Evolutionary conservation across 352 stramenopile genomes (phyloP).

Genomic region (Ophiocytium majus): DNA sequence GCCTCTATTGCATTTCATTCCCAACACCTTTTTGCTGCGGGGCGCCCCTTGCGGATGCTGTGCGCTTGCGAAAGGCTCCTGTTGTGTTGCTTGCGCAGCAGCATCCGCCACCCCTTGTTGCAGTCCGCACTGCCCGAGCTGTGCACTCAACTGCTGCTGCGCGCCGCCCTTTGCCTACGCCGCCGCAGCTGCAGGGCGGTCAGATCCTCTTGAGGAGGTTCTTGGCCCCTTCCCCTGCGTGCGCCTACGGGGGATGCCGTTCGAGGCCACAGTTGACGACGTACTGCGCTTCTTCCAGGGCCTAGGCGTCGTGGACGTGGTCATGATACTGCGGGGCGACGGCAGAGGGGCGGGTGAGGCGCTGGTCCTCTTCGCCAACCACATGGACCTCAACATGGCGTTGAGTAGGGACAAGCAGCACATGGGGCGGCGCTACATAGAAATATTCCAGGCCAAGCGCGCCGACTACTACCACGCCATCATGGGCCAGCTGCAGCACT

Average conservation of each 20-base stretch:
- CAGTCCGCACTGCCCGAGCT: not conserved
- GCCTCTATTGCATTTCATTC: not conserved
- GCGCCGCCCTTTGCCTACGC: not conserved
- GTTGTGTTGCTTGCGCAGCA: no score
- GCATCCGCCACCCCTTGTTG: not conserved
- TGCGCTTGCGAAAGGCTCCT: no score
- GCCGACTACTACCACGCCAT: slow-evolving; percentile 61
- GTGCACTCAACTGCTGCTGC: not conserved
- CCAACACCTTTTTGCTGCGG: no score
- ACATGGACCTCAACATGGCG: slow-evolving; percentile 74
- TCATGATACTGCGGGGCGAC: slow-evolving; percentile 51
- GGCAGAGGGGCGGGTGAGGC: slow-evolving; percentile 50
- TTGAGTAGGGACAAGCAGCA: slow-evolving; percentile 62
- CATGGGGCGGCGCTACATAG: slow-evolving; percentile 63
- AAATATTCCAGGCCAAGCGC: slow-evolving; percentile 69
- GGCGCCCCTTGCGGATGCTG: no score
- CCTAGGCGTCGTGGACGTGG: slow-evolving; percentile 53
- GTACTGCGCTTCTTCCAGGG: slow-evolving; percentile 71
- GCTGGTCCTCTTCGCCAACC: slow-evolving; percentile 53
- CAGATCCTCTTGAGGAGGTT: slow-evolving; percentile 57
- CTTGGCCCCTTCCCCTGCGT: slow-evolving; percentile 70
- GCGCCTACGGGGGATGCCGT: slow-evolving; percentile 66
- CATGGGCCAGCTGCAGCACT: slow-evolving; percentile 43
- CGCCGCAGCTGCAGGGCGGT: not conserved
- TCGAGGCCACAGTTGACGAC: slow-evolving; percentile 70